Conservation (phyloP, 768 basidiomycete species). For the Phylloporus arenicola region DNA sequence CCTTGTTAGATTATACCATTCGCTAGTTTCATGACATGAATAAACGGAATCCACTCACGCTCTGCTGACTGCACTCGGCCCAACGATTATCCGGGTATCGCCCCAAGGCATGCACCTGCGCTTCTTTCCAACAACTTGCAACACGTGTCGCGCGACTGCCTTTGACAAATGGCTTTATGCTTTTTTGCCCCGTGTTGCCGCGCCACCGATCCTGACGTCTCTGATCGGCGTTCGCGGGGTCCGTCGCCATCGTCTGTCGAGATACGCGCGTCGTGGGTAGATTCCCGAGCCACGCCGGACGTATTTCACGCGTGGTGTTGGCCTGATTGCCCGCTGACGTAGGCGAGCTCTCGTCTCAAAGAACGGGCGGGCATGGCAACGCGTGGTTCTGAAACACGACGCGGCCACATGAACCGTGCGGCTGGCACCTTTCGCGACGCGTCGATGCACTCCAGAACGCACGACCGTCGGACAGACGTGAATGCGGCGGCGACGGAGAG, state of each 20-base stretch:
- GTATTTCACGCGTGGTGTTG: no score
- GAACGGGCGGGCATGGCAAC: no score
- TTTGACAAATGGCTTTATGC: background rate
- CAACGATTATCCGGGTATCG: background rate
- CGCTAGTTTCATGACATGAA: background rate
- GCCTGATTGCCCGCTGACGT: no score
- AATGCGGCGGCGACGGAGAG: no score
- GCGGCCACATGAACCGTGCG: no score
- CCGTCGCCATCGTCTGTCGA: no score
- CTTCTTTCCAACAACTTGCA: no score
- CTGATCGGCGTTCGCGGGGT: background rate
- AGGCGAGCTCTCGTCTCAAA: no score
- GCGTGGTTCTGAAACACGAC: background rate
- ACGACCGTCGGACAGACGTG: no score
- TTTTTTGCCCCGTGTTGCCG: no score
- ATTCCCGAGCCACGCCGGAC: background rate
- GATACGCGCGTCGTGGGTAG: no score
- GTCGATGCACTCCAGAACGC: background rate
- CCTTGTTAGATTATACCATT: background rate
- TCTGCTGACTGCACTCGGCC: background rate
- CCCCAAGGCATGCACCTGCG: background rate
- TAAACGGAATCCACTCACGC: background rate
- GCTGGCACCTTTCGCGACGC: no score
- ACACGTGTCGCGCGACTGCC: background rate
- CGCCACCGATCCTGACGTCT: background rate